Evolutionary conservation across 2,329 filamentous ascomycete species (phyloP).

Genomic region (Rachicladosporium sp.): DNA sequence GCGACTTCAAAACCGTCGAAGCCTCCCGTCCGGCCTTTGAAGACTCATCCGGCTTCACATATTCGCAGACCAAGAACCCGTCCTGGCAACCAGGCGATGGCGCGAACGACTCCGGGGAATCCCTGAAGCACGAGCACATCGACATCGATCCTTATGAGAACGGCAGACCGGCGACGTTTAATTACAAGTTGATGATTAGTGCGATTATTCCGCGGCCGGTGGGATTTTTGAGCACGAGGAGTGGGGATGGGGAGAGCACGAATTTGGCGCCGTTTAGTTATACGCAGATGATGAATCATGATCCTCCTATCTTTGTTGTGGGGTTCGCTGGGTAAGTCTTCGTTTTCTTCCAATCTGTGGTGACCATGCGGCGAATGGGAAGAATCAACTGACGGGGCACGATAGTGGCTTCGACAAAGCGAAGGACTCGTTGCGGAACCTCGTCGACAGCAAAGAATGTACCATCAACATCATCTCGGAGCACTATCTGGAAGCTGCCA

Average conservation of each 20-base stretch:
- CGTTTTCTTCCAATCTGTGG: too few relatives aligned
- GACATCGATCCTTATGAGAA: constrained; percentile 69
- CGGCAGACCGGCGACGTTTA: constrained; percentile 54
- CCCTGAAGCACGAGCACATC: constrained; percentile 49
- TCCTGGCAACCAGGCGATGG: constrained; percentile 55
- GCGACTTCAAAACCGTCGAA: constrained; percentile 64
- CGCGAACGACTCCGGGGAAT: constrained; percentile 44
- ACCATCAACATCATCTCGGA: constrained; percentile 76
- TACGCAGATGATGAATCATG: constrained; percentile 71
- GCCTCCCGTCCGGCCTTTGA: constrained; percentile 52
- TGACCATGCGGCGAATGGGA: too few relatives aligned
- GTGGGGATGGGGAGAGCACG: constrained; percentile 48
- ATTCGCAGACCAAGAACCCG: constrained; percentile 52
- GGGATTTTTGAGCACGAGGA: constrained; percentile 47
- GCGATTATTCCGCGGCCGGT: constrained; percentile 74
- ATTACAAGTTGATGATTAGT: constrained; percentile 88
- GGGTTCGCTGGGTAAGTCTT: constrained; percentile 38
- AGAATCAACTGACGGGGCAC: too few relatives aligned
- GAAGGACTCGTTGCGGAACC: constrained; percentile 70
- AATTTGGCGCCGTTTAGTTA: constrained; percentile 87
- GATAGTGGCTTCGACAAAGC: constrained; percentile 38
- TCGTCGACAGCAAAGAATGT: constrained; percentile 60
- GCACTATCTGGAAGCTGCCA: constrained; percentile 76
- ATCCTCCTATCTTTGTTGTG: constrained; percentile 70
- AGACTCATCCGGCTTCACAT: constrained; percentile 35